phyloP scores from a whole-genome alignment of 2,329 filamentous ascomycete species.

The Colletotrichum sidae region DNA sequence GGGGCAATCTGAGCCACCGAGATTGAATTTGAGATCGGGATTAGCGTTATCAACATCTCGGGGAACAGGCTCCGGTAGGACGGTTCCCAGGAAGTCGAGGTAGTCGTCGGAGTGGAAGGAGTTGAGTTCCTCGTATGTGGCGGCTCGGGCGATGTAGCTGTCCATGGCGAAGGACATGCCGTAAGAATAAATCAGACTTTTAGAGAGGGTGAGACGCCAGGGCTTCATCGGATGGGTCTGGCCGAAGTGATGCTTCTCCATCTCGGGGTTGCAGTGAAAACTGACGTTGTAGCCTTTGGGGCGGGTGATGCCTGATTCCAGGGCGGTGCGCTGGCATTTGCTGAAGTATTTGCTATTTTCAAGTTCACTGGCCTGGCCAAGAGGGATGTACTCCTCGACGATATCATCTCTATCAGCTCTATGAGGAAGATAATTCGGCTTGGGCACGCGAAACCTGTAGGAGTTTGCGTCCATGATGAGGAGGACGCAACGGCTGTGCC shows the following conservation, averaged over 20 bases:
- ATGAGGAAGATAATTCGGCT: slow-evolving; percentile 71
- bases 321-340: slow-evolving; percentile 67
- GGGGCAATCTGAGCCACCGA: slow-evolving; percentile 92
- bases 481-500: slow-evolving; percentile 22
- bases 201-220: slow-evolving; percentile 94
- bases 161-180: slow-evolving; percentile 98
- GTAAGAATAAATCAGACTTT: slow-evolving; percentile 93
- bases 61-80: slow-evolving; percentile 72
- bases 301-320: slow-evolving; percentile 77
- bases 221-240: slow-evolving; percentile 99
- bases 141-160: slow-evolving; percentile 85
- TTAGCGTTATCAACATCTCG: slow-evolving; percentile 74
- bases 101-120: slow-evolving; percentile 92
- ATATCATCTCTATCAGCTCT: slow-evolving; percentile 62
- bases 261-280: slow-evolving; percentile 93
- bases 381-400: slow-evolving; percentile 64
- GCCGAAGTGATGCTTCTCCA: slow-evolving; percentile 97
- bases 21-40: slow-evolving; percentile 80
- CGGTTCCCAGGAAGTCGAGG: slow-evolving; percentile 84
- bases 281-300: slow-evolving; percentile 92
- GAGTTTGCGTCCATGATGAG: slow-evolving; percentile 32
- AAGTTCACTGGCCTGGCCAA: slow-evolving; percentile 62
- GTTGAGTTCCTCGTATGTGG: slow-evolving; percentile 87
- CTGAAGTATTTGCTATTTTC: slow-evolving; percentile 68
- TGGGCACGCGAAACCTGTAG: slow-evolving; percentile 66